These are phyloP conservation scores for Allium fistulosum DNA, from an alignment of 106 monocot genomes.

Conservation along the genomic window DNA sequence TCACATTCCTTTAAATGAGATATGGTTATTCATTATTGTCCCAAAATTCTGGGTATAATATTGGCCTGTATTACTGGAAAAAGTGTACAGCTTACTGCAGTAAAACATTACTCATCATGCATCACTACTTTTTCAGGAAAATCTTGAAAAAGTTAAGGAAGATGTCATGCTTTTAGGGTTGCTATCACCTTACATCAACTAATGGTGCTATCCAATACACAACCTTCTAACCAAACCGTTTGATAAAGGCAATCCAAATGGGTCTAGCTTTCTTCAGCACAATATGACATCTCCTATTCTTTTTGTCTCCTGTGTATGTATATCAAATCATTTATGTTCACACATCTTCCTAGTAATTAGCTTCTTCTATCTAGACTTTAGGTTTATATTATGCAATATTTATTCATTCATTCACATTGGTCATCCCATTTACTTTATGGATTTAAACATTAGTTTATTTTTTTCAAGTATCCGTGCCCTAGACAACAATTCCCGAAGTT, in stretches of 20 bases:
- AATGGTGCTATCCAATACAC: neutral
- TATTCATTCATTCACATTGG: neutral
- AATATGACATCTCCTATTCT: neutral
- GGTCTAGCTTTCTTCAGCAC: neutral
- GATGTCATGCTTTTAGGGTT: slow-evolving; percentile 1
- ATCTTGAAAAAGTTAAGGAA: slow-evolving; percentile 2
- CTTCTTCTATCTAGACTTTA: neutral
- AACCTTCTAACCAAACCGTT: neutral
- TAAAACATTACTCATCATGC: too few species aligned
- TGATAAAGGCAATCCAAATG: neutral
- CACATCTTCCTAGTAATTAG: neutral
- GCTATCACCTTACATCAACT: neutral
- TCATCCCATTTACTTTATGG: neutral
- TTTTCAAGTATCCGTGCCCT: neutral
- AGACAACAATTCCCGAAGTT: neutral
- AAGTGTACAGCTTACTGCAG: too few species aligned
- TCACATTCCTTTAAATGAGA: too few species aligned
- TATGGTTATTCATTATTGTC: too few species aligned
- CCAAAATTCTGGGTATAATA: too few species aligned
- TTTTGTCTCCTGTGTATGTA: neutral
- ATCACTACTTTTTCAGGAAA: neutral
- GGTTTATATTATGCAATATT: neutral
- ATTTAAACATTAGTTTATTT: neutral
- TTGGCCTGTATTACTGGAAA: too few species aligned
- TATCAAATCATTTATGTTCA: neutral